Percentiles rank a stretch among this genome's conserved stretches.
phyloP scores from a whole-genome alignment of 2,329 filamentous ascomycete species.

The Penicillium janthinellum region DNA sequence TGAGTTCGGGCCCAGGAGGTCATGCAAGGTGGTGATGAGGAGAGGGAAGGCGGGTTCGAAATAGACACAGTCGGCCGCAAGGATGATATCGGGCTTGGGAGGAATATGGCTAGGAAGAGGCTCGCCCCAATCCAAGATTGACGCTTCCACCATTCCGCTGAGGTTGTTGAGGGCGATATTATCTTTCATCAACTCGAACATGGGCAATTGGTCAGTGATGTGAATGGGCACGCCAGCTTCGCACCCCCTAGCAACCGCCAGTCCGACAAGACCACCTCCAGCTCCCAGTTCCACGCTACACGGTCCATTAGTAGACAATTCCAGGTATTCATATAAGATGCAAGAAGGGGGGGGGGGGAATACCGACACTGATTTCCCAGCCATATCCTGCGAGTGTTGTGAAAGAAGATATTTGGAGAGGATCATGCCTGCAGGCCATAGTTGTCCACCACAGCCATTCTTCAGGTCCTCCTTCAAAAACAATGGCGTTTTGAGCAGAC shows the following conservation, averaged over 20 bases:
- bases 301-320: conserved; percentile 5
- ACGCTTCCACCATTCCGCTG: conserved; percentile 62
- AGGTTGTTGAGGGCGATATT: conserved; percentile 85
- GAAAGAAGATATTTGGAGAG: conserved; percentile 83
- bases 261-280: conserved; percentile 81
- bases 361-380: conserved; percentile 72
- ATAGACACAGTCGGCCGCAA: conserved; percentile 97
- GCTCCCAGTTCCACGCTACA: conserved; percentile 84
- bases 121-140: conserved; percentile 76
- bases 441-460: conserved; percentile 86
- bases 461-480: conserved; percentile 81
- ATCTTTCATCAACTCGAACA: conserved; percentile 81
- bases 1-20: conserved; percentile 66
- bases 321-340: neutral
- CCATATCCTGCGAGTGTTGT: conserved; percentile 65
- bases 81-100: conserved; percentile 70
- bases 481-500: conserved; percentile 69
- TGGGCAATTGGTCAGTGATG: conserved; percentile 84
- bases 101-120: conserved; percentile 43
- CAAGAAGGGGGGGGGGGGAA: conserved; percentile 1
- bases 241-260: conserved; percentile 62
- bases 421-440: conserved; percentile 93
- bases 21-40: conserved; percentile 73
- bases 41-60: conserved; percentile 94
- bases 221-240: conserved; percentile 60